Evolutionary conservation across 495 filamentous ascomycete genomes (phyloP).

Genomic region (Penicillium salamii): DNA sequence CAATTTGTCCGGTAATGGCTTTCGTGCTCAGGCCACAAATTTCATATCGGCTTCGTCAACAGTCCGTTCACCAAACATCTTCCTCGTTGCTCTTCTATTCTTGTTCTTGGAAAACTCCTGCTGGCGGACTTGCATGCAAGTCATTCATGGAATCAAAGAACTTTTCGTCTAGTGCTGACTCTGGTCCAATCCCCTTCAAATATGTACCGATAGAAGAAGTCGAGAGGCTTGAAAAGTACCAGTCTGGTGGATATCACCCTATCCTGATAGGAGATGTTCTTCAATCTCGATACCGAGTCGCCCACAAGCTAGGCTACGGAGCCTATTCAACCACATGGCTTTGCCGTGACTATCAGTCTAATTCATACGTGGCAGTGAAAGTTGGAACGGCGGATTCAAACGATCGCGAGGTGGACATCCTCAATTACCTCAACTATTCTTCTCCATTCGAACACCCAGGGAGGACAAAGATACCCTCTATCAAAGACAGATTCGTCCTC

Average conservation of each 20-base stretch:
- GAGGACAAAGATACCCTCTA: constrained; percentile 16
- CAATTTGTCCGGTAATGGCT: not conserved
- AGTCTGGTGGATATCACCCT: constrained; percentile 38
- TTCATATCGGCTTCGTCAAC: constrained; percentile 3
- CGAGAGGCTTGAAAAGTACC: constrained; percentile 22
- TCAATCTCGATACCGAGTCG: constrained; percentile 30
- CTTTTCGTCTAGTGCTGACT: not conserved
- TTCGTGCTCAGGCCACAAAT: constrained; percentile 1
- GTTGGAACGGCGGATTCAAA: constrained; percentile 17
- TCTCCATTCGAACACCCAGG: constrained; percentile 5
- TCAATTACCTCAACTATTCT: constrained; percentile 7
- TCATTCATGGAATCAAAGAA: not conserved
- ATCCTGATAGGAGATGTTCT: constrained; percentile 35
- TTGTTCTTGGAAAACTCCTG: not conserved
- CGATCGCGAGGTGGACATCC: constrained; percentile 11
- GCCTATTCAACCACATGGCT: constrained; percentile 27
- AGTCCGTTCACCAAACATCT: not conserved
- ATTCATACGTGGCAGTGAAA: constrained; percentile 26
- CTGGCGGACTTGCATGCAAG: not conserved
- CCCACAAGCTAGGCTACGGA: constrained; percentile 38
- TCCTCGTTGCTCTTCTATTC: not conserved
- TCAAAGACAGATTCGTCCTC: constrained; percentile 34
- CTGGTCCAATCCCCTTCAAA: not conserved
- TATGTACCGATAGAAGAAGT: constrained; percentile 4
- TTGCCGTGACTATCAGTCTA: not conserved